Base-by-base conservation (phyloP, 2,329 filamentous ascomycete species). In the Epichloe amarillans region DNA sequence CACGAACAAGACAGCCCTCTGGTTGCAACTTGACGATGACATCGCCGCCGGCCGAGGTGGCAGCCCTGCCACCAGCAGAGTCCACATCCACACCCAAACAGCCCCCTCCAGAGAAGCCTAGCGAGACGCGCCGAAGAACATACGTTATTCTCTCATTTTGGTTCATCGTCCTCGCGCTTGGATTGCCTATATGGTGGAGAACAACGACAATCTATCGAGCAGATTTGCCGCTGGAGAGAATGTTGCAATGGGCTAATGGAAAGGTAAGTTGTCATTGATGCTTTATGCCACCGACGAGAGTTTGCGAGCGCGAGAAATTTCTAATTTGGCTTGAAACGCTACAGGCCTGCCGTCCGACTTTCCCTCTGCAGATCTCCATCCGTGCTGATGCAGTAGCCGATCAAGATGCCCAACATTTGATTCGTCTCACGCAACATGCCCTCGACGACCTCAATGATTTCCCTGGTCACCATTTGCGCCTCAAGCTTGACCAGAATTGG, bases 121-220 rank as follows among this genome's bases (percentile, higher is more conserved):
- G 83, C 57, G 82, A 84, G 55, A 72, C 84, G 48, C 79, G 78
- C 62, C 79, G 84, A 52, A 83, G 93, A 50, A 79, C 80, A 46
- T 74, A 75, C 55, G 84, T 97, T 47, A 82, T 98, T 55, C 66
- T 86, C 54, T 91, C 91, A 8, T 97, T 96, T 67, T 98, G 93
- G 93, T 72, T 82, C 5, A 81, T 97, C 38, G 87, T 95, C 6
- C 64, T 95, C 6, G 77, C 84, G 33, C 70, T 98, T 5, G 93
- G 93, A 3, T 66, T 98, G 57, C 93, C 93, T 52, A 84, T 95
- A 77, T 98, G 93, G 93, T 94, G 88, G 82, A 83, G 82, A 66
- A 97, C 93, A 0, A 98, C 93, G 4, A 85, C 86, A 0, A 95
- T 97, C 50, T 90, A 95, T 66, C 80, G 93, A 50, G 90, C 91